Percentiles rank a stretch among this genome's conserved stretches.
Evolutionary conservation across 768 basidiomycete species (phyloP).

Genomic region (Podaxis mareebaensis): DNA sequence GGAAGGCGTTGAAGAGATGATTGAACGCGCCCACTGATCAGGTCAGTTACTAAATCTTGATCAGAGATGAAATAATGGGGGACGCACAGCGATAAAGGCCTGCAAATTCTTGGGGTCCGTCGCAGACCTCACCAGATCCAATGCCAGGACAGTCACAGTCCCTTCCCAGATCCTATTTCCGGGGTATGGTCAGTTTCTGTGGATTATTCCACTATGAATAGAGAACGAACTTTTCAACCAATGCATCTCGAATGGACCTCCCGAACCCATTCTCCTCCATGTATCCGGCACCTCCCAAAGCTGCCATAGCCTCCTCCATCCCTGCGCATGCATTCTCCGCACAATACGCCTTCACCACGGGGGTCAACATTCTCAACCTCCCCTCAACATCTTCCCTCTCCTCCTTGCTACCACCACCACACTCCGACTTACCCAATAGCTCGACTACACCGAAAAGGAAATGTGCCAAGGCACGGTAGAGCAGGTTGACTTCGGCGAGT

Average conservation of each 20-base stretch:
- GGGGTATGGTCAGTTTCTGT: conserved; percentile 1
- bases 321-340: conserved; percentile 62
- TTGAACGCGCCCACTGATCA: conserved; percentile 52
- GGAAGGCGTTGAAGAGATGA: conserved; percentile 44
- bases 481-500: conserved; percentile 57
- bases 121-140: conserved; percentile 64
- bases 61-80: not conserved
- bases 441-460: conserved; percentile 58
- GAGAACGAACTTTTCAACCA: conserved; percentile 62
- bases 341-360: conserved; percentile 69
- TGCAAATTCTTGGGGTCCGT: conserved; percentile 42
- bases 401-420: conserved; percentile 38
- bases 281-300: conserved; percentile 77
- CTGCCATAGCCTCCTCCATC: conserved; percentile 75
- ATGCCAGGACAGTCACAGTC: conserved; percentile 63
- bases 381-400: conserved; percentile 43
- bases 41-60: not conserved
- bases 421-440: conserved; percentile 65
- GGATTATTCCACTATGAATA: not conserved
- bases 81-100: conserved; percentile 52
- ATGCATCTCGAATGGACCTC: conserved; percentile 62
- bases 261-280: conserved; percentile 83
- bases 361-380: conserved; percentile 65
- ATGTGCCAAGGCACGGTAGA: conserved; percentile 69
- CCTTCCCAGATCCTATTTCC: conserved; percentile 75